Conservation (phyloP, 2,329 filamentous ascomycete species). For the Nigrospora sphaerica region DNA sequence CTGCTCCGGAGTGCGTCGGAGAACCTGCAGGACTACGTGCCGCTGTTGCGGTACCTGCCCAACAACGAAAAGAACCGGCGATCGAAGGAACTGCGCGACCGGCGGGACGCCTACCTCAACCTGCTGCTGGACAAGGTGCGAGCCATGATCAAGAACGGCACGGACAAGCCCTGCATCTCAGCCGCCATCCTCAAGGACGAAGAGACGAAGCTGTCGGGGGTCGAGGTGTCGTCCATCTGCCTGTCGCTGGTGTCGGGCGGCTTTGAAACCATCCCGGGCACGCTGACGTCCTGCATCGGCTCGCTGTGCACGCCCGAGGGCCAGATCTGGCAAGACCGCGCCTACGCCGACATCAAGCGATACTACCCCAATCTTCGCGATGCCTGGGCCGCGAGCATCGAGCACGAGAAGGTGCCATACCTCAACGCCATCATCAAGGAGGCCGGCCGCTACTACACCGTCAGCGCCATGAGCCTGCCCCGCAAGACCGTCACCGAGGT, state of each 20-base stretch:
- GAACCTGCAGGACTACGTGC: conserved; percentile 47
- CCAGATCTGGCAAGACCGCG: conserved; percentile 42
- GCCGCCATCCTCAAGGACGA: conserved; percentile 46
- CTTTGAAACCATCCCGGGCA: conserved; percentile 48
- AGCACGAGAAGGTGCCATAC: conserved; percentile 41
- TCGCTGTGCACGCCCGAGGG: conserved; percentile 39
- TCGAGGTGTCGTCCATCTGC: conserved; percentile 47
- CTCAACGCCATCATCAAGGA: conserved; percentile 42
- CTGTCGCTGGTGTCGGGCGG: conserved; percentile 44
- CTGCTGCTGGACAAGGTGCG: conserved; percentile 40
- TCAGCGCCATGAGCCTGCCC: conserved; percentile 44
- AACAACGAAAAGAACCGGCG: conserved; percentile 43
- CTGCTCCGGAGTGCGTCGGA: conserved; percentile 42
- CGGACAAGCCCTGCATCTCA: conserved; percentile 46
- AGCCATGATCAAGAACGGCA: conserved; percentile 41
- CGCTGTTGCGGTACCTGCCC: conserved; percentile 39
- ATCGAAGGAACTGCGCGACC: conserved; percentile 36
- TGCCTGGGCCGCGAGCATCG: conserved; percentile 36
- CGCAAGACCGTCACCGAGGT: conserved; percentile 42
- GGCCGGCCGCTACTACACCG: conserved; percentile 45
- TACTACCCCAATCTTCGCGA: conserved; percentile 36
- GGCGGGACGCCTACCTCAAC: conserved; percentile 42
- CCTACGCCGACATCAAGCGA: conserved; percentile 42
- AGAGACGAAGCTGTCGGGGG: conserved; percentile 42
- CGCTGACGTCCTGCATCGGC: conserved; percentile 42